phyloP scores from a whole-genome alignment of 2,329 filamentous ascomycete species.

The Fonsecaea multimorphosa region DNA sequence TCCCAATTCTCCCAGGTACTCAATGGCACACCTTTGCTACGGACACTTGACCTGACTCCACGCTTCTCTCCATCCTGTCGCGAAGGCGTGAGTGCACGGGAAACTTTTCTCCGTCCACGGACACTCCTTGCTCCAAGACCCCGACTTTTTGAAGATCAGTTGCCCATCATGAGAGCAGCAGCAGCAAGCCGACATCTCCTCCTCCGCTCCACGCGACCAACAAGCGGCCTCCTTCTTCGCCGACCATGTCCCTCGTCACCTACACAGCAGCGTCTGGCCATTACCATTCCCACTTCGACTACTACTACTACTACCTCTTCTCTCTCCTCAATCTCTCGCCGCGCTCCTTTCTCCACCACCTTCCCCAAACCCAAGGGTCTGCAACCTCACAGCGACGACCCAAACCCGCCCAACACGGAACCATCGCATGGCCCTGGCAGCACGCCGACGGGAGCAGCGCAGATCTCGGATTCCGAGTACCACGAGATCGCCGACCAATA shows the following conservation, averaged over 20 bases:
- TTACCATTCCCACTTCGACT: neutral
- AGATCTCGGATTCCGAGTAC: conserved; percentile 74
- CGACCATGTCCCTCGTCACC: conserved; percentile 8
- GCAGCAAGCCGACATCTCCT: conserved; percentile 19
- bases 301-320: neutral
- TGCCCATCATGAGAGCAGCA: conserved; percentile 22
- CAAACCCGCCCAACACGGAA: conserved; percentile 50
- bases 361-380: conserved; percentile 55
- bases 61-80: neutral
- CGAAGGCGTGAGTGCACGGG: neutral
- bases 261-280: neutral
- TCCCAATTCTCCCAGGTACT: neutral
- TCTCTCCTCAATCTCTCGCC: neutral
- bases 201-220: conserved; percentile 22
- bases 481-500: conserved; percentile 78
- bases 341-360: conserved; percentile 24
- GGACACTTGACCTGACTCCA: neutral
- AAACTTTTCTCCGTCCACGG: neutral
- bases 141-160: neutral
- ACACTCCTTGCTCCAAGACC: neutral
- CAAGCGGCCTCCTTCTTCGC: conserved; percentile 6
- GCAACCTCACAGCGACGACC: conserved; percentile 65
- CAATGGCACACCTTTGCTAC: neutral
- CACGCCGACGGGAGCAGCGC: conserved; percentile 56
- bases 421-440: conserved; percentile 52